Base-by-base conservation (phyloP, 2,329 filamentous ascomycete genomes). In the Zymoseptoria crescenta region DNA sequence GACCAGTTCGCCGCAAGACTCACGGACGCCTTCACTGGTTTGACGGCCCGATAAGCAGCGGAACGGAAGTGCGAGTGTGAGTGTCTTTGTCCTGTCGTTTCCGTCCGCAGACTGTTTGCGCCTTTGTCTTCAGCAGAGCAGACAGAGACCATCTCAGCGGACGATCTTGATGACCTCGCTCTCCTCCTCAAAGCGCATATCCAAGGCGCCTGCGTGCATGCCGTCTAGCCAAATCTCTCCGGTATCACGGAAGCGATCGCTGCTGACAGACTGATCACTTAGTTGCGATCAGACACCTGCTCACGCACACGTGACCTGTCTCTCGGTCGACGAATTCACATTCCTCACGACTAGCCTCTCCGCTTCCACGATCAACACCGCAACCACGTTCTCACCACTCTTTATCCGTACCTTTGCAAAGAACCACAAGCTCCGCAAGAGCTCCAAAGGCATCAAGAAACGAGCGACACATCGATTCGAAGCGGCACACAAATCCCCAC, bases 21-120 rank as follows among this genome's bases (percentile, higher is more conserved):
- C 72, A 69, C 78, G 79, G 83, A 86, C 79, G 77, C 83, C 83
- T 86, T 86, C 68, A 83, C 78, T 86, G 83, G 83, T 84, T 78
- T 55, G 60, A 56, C 35, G 19, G 58, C 55, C 57, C 63, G 68
- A 64, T 67, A 62, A 62, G 63, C 59, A 67, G 57, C 59, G 62
- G 54, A 56, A 24, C 51, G 52, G 56, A 45, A 54, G 50, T 49
- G 57, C 50, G 58, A 59, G 57, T 49, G 60, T 59, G 57, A 59
- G 60, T 61, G 56, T 54, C 54, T 53, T 52, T 49, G 50, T 53
- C 27, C 52, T 49, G 19, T 57, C 28, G 16, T 30, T 28, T 60
- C 60, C 60, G 52, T 8, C 49, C 56, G 56, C 64, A 62, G 57
- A 27, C 55, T 53, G 54, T 56, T 57, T 60, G 55, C 61, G 61